A percentile compares a stretch with the other conserved stretches of the same genome.
phyloP scores from a whole-genome alignment of 73 alveolate species.

The Loxodes magnus region DNA sequence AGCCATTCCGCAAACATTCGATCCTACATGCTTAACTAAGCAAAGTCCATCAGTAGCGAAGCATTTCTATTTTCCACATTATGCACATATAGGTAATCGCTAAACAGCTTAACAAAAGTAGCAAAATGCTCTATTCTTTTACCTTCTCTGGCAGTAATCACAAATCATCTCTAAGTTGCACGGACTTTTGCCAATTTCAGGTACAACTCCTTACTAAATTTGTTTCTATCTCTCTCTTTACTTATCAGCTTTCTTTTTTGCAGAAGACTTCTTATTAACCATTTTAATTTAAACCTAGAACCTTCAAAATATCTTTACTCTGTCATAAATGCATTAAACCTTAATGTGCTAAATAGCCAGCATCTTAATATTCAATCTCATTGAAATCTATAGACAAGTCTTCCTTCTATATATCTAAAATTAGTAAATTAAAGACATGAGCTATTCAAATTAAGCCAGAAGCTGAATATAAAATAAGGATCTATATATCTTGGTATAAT shows the following conservation, averaged over 20 bases:
- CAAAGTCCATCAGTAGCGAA: slow-evolving; percentile 3
- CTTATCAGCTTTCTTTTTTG: slow-evolving; percentile 11
- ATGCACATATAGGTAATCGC: not conserved
- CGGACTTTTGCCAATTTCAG: slow-evolving; percentile 9
- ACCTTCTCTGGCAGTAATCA: not conserved
- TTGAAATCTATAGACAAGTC: too few relatives aligned
- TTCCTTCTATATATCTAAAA: too few relatives aligned
- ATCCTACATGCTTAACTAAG: slow-evolving; percentile 1
- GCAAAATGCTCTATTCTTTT: slow-evolving; percentile 7
- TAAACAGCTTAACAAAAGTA: slow-evolving; percentile 4
- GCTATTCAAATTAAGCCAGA: too few relatives aligned
- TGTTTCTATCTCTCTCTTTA: slow-evolving; percentile 9
- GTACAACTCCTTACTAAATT: not conserved
- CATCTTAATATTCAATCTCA: too few relatives aligned
- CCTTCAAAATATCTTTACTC: too few relatives aligned
- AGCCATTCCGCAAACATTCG: slow-evolving; percentile 1
- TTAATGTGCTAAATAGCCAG: too few relatives aligned
- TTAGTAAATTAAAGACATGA: too few relatives aligned
- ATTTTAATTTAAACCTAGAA: too few relatives aligned
- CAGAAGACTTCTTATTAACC: slow-evolving; percentile 9
- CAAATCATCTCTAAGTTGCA: slow-evolving; percentile 10
- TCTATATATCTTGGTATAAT: too few relatives aligned
- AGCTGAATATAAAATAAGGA: too few relatives aligned
- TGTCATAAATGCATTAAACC: too few relatives aligned
- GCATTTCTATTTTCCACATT: slow-evolving; percentile 6